phyloP scores from a whole-genome alignment of 441 rosid species.

The Gossypium trilobum region DNA sequence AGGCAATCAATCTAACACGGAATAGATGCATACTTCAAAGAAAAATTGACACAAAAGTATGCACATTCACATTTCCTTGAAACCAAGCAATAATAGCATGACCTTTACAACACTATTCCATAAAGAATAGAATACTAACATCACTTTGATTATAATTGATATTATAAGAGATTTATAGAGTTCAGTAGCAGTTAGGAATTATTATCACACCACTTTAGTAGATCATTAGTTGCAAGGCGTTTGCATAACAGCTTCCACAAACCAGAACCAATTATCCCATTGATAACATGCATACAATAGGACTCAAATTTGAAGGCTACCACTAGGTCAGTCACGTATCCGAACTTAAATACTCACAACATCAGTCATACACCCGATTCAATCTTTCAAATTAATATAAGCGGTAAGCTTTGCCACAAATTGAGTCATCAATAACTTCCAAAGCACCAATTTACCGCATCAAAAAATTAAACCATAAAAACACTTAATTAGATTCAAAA shows the following conservation, averaged over 20 bases:
- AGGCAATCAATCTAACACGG: neutral
- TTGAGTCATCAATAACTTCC: neutral
- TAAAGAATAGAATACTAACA: neutral
- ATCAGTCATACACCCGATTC: neutral
- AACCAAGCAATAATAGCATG: neutral
- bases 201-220: neutral
- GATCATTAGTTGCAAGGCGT: neutral
- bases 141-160: neutral
- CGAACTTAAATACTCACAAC: neutral
- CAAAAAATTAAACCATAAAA: neutral
- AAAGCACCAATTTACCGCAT: neutral
- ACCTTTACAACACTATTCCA: neutral
- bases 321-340: neutral
- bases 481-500: neutral
- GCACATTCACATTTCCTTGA: neutral
- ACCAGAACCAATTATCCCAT: neutral
- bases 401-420: neutral
- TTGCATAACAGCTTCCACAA: neutral
- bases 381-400: neutral
- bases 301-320: neutral
- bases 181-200: neutral
- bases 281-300: slow-evolving; percentile 3
- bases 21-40: neutral
- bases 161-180: neutral
- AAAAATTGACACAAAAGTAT: neutral